Evolutionary conservation across 139 green algal genomes (phyloP).

Genomic region (Tetradesmus lagerheimii): DNA sequence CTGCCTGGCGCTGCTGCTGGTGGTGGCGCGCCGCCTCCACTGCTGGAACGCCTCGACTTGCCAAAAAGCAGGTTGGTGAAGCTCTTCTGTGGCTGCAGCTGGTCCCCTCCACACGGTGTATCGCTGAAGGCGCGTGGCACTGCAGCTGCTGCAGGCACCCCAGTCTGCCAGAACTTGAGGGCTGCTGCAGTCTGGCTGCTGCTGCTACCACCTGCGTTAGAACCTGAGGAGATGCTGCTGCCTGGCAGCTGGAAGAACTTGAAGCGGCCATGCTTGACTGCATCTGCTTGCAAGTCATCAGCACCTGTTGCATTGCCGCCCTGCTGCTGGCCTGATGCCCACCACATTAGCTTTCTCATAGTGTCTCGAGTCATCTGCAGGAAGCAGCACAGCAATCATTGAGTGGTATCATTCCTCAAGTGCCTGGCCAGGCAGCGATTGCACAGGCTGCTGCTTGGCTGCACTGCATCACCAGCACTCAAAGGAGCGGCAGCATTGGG

Average conservation of each 20-base stretch:
- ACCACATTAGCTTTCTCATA: background rate
- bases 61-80: constrained; percentile 35
- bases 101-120: background rate
- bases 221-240: constrained; percentile 14
- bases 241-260: constrained; percentile 38
- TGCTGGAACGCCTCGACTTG: background rate
- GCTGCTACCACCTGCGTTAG: background rate
- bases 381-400: background rate
- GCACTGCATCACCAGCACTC: no score
- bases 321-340: constrained; percentile 9
- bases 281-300: constrained; percentile 11
- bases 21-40: background rate
- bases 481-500: background rate
- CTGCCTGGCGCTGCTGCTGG: background rate
- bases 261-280: constrained; percentile 32
- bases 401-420: background rate
- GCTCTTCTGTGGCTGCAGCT: constrained; percentile 37
- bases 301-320: no score
- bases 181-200: background rate
- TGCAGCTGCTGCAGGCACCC: background rate
- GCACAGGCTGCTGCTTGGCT: background rate
- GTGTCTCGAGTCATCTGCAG: constrained; percentile 4
- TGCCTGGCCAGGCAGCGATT: background rate
- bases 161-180: constrained; percentile 26
- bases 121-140: background rate